phyloP scores from a whole-genome alignment of 495 filamentous ascomycete genomes.

The Aspergillus biplanus region DNA sequence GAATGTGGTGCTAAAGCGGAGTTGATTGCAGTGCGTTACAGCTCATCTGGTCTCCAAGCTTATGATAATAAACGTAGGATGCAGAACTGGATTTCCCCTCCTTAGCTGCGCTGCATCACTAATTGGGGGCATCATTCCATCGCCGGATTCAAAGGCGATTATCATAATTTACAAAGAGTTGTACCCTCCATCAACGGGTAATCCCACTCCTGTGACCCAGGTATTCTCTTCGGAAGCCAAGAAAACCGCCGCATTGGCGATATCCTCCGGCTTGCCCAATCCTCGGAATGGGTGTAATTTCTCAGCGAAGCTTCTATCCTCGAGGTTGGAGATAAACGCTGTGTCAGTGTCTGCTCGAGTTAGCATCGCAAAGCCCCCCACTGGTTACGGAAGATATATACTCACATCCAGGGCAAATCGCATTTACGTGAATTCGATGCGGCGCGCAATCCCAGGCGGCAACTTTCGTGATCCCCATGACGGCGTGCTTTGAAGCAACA shows the following conservation, averaged over 20 bases:
- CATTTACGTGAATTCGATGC: slow-evolving; percentile 58
- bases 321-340: slow-evolving; percentile 34
- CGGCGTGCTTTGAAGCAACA: slow-evolving; percentile 56
- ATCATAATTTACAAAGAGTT: slow-evolving; percentile 30
- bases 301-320: slow-evolving; percentile 25
- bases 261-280: slow-evolving; percentile 48
- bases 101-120: no score
- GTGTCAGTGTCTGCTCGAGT: slow-evolving; percentile 33
- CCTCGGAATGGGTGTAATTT: slow-evolving; percentile 45
- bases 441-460: slow-evolving; percentile 56
- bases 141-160: no score
- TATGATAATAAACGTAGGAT: no score
- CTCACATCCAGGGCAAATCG: slow-evolving; percentile 59
- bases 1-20: no score
- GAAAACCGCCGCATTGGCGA: slow-evolving; percentile 54
- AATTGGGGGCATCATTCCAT: no score
- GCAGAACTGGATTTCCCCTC: no score
- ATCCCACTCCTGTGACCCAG: slow-evolving; percentile 49
- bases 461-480: slow-evolving; percentile 51
- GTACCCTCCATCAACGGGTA: slow-evolving; percentile 58
- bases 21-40: no score
- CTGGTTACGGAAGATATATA: slow-evolving; percentile 11
- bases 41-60: no score
- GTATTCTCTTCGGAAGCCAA: slow-evolving; percentile 53
- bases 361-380: neutral